Conservation (phyloP, 495 filamentous ascomycete species). For the Penicillium waksmanii region DNA sequence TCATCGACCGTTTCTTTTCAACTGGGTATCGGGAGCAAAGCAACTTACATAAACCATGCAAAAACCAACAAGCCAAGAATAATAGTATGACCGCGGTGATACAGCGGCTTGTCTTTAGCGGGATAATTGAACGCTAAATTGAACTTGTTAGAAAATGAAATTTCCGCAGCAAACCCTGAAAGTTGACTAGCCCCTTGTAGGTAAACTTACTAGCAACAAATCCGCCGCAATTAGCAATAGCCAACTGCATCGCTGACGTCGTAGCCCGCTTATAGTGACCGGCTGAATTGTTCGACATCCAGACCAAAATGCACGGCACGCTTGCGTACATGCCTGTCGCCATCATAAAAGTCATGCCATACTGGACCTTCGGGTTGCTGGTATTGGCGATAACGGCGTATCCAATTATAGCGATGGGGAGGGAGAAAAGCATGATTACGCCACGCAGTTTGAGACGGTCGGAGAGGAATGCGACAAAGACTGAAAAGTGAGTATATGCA, state of each 20-base stretch:
- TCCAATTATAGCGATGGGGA: slow-evolving; percentile 53
- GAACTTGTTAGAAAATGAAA: neutral
- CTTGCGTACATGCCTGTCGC: slow-evolving; percentile 54
- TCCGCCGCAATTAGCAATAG: slow-evolving; percentile 60
- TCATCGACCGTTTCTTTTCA: too few species aligned
- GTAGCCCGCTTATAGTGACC: slow-evolving; percentile 67
- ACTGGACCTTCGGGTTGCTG: slow-evolving; percentile 45
- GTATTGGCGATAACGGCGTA: slow-evolving; percentile 54
- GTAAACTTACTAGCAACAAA: slow-evolving; percentile 53
- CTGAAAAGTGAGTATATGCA: slow-evolving; percentile 14
- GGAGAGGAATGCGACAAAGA: slow-evolving; percentile 48
- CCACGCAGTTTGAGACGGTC: slow-evolving; percentile 49
- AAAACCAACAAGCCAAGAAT: slow-evolving; percentile 59
- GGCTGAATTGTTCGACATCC: slow-evolving; percentile 61
- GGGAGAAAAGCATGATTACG: slow-evolving; percentile 51
- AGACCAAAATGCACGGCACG: slow-evolving; percentile 55
- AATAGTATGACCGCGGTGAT: slow-evolving; percentile 60
- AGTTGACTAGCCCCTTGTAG: neutral
- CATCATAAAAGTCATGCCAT: slow-evolving; percentile 60
- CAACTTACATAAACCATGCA: slow-evolving; percentile 68
- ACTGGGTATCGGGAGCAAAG: neutral
- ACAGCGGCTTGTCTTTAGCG: slow-evolving; percentile 48
- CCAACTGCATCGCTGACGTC: slow-evolving; percentile 56
- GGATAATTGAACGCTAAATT: slow-evolving; percentile 61
- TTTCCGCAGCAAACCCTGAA: too few species aligned